phyloP scores from a whole-genome alignment of 148 eudicot genomes.

The Pouteria glomerata region DNA sequence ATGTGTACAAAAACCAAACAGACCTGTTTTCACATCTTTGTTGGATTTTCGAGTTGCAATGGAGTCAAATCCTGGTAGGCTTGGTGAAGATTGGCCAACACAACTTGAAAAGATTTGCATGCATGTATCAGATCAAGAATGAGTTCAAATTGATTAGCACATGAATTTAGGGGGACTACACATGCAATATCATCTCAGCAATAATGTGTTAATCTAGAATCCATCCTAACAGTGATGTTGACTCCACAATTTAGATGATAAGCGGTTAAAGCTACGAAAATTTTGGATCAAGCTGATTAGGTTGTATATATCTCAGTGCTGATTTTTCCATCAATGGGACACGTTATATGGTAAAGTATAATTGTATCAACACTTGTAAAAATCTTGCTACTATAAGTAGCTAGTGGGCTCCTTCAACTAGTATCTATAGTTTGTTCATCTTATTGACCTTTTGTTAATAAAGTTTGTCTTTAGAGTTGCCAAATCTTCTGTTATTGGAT shows the following conservation, averaged over 20 bases:
- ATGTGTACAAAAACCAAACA: constrained; percentile 19
- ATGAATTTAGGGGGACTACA: neutral
- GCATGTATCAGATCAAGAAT: constrained; percentile 25
- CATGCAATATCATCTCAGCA: constrained; percentile 2
- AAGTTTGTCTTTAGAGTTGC: constrained; percentile 14
- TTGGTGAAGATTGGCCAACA: constrained; percentile 71
- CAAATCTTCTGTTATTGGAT: neutral
- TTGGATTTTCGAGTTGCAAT: constrained; percentile 59
- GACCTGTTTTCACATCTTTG: constrained; percentile 30
- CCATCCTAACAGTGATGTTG: constrained; percentile 16
- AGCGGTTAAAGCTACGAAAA: constrained; percentile 16
- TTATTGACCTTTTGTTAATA: constrained; percentile 11
- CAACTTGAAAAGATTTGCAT: constrained; percentile 54
- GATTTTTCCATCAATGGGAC: constrained; percentile 30
- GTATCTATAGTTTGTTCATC: constrained; percentile 19
- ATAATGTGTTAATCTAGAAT: constrained; percentile 4
- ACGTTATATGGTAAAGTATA: constrained; percentile 25
- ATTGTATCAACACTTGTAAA: constrained; percentile 30
- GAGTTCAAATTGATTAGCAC: constrained; percentile 1
- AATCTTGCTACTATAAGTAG: constrained; percentile 26
- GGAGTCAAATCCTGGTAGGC: constrained; percentile 50
- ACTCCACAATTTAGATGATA: constrained; percentile 9
- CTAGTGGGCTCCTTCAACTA: constrained; percentile 14
- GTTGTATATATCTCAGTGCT: constrained; percentile 40
- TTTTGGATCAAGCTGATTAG: constrained; percentile 38